Conservation (phyloP, 495 filamentous ascomycete species). For the Stereocaulon alpinum region DNA sequence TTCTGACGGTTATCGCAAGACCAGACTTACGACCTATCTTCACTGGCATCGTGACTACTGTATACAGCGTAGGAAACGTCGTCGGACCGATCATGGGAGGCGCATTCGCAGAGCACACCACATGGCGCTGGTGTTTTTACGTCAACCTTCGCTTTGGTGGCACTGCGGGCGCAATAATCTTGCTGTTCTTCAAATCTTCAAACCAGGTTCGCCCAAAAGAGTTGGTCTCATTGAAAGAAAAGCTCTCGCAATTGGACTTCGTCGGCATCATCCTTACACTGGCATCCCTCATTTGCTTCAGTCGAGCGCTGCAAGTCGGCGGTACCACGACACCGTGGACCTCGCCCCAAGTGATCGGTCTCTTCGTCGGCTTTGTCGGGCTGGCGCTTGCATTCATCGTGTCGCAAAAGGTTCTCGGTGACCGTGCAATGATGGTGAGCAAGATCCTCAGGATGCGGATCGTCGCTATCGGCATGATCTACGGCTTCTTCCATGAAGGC, state of each 20-base stretch:
- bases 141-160: background rate
- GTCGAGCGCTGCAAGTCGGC: background rate
- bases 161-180: background rate
- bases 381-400: background rate
- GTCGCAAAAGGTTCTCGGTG: background rate
- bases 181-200: background rate
- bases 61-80: conserved; percentile 50
- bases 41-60: background rate
- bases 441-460: background rate
- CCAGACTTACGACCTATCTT: background rate
- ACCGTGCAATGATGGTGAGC: background rate
- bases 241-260: background rate
- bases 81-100: conserved; percentile 55
- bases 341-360: background rate
- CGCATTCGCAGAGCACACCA: conserved; percentile 43
- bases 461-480: background rate
- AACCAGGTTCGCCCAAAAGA: background rate
- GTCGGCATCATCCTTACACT: background rate
- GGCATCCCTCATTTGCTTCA: background rate
- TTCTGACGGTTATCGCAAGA: conserved; percentile 14
- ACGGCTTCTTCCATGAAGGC: background rate
- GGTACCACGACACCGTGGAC: background rate
- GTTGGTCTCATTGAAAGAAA: background rate
- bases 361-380: background rate
- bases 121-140: conserved; percentile 50